Evolutionary conservation across 306 rosid species (phyloP).

Genomic region (Rosa rugosa): DNA sequence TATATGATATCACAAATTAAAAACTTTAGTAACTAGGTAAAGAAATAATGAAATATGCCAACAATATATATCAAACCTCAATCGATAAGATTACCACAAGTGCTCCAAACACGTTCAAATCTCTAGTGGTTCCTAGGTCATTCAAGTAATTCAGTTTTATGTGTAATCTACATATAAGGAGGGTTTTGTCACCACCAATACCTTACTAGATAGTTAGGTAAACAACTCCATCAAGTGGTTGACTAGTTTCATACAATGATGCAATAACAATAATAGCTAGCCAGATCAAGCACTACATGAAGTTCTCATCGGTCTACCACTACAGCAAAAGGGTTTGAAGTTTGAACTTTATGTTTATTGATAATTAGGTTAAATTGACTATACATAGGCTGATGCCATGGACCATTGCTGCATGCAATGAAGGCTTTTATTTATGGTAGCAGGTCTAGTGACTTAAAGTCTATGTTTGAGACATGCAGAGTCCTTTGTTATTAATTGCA

Average conservation of each 20-base stretch:
- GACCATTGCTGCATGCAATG: not conserved
- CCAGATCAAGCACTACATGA: not conserved
- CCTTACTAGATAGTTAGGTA: not conserved
- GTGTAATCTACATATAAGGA: not conserved
- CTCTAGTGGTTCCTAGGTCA: too few relatives aligned
- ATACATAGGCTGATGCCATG: not conserved
- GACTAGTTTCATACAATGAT: not conserved
- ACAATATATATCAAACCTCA: not conserved
- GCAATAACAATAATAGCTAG: not conserved
- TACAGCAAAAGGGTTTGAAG: too few relatives aligned
- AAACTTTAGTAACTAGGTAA: too few relatives aligned
- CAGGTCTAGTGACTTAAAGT: not conserved
- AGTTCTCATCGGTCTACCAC: too few relatives aligned
- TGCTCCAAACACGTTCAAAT: not conserved
- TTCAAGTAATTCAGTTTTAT: not conserved
- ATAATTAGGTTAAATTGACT: not conserved
- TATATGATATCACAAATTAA: too few relatives aligned
- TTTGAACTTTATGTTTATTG: too few relatives aligned
- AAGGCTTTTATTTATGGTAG: not conserved
- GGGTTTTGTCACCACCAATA: not conserved
- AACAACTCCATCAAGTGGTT: not conserved
- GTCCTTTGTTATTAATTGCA: not conserved
- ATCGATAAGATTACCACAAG: not conserved
- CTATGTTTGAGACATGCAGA: not conserved
- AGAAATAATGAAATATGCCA: too few relatives aligned